Percentiles rank a stretch among this genome's conserved stretches.
Conservation (phyloP, 176 grass and related monocot species). For the Hsuehochloa calcarea region DNA sequence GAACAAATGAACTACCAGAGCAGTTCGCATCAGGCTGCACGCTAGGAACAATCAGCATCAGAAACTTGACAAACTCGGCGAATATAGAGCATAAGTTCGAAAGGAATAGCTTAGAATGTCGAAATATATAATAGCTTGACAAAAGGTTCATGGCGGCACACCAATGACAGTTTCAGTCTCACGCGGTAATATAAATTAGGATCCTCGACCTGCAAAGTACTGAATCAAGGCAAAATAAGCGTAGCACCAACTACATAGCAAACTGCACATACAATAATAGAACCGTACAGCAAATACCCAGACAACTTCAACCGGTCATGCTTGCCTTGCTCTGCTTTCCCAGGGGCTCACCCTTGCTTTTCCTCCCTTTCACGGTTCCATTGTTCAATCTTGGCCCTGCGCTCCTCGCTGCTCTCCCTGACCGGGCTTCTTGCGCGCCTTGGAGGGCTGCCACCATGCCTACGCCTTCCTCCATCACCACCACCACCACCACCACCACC, state of each 20-base stretch:
- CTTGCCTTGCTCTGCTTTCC: neutral
- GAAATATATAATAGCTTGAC: neutral
- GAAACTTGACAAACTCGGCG: neutral
- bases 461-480: slow-evolving; percentile 3
- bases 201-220: slow-evolving; percentile 3
- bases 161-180: neutral
- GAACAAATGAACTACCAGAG: neutral
- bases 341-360: slow-evolving; percentile 21
- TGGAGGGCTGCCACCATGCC: slow-evolving; percentile 47
- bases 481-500: slow-evolving; percentile 38
- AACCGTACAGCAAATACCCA: neutral
- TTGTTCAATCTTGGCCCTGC: slow-evolving; percentile 64
- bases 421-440: slow-evolving; percentile 49
- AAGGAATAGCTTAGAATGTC: neutral
- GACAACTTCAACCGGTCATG: neutral
- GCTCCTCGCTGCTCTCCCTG: slow-evolving; percentile 57
- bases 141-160: neutral
- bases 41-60: neutral
- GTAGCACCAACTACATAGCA: neutral
- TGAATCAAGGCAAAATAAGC: neutral
- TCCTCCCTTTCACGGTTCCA: slow-evolving; percentile 65
- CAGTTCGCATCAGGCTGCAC: neutral
- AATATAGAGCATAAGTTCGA: neutral
- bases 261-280: neutral
- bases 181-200: neutral